Base-by-base conservation (phyloP, 2,329 filamentous ascomycete genomes). In the Sporothrix protearum region DNA sequence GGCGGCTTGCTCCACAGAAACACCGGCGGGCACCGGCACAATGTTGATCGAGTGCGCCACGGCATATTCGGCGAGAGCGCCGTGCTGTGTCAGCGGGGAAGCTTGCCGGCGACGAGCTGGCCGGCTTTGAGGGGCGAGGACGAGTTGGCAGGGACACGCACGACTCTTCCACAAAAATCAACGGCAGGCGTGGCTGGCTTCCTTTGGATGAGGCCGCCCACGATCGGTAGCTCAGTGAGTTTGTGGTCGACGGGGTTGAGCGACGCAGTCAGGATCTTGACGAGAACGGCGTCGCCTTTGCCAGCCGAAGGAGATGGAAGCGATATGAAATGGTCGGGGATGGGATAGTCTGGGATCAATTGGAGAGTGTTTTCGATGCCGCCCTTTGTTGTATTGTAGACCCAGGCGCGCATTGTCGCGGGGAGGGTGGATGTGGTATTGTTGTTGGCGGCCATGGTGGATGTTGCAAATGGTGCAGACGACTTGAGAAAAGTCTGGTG, bases 241-340 rank as follows among this genome's bases (percentile, higher is more conserved):
- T 86, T 86, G 81, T 82, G 82, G 77, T 87, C 85, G 71, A 82
- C 81, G 0, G 84, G 85, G 76, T 87, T 86, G 45, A 85, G 76
- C 5, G 80, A 78, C 0, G 81, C 80, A 74, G 81, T 79, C 71
- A 79, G 76, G 70, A 87, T 83, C 69, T 80, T 77, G 67, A 87
- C 78, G 57, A 85, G 79, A 67, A 84, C 77, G 53, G 82, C 77
- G 25, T 59, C 70, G 64, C 42, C 39, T 14, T 71, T 53, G 45
- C 28, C 25, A 5, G 55, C 25, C 14, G 55, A 45, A 16, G 71
- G 59, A 5, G 39, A 6, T 0, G 75, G 75, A 6, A 80, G 74
- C 1, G 57, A 16, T 2, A 45, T 55, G 47, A 74, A 74, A 6
- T 64, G 8, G 14, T n/a, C 69, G 0, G 74, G 74, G 14, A 74